Evolutionary conservation across 2,329 filamentous ascomycete genomes (phyloP).

Genomic region (Cladophialophora exuberans): DNA sequence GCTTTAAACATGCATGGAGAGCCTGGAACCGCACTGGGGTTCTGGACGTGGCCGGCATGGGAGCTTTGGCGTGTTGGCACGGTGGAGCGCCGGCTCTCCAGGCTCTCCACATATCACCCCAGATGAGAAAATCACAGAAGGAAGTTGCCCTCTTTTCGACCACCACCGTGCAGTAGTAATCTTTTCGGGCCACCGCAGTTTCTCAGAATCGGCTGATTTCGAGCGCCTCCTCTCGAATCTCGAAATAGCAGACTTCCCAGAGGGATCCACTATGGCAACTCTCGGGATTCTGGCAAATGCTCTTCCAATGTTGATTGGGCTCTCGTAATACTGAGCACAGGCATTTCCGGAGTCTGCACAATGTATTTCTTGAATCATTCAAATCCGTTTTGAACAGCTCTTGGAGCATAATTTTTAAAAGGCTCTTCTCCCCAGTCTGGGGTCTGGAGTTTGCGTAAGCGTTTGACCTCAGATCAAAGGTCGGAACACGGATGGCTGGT

Average conservation of each 20-base stretch:
- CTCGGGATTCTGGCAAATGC: slow-evolving; percentile 9
- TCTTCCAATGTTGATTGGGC: neutral
- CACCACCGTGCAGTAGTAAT: slow-evolving; percentile 2
- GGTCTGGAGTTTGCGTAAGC: too few species aligned
- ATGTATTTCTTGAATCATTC: too few species aligned
- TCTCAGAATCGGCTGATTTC: neutral
- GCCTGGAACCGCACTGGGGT: slow-evolving; percentile 3
- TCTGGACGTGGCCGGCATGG: neutral
- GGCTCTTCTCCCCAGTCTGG: too few species aligned
- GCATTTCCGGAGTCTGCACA: neutral
- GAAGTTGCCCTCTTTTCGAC: neutral
- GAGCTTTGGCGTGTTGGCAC: slow-evolving; percentile 7
- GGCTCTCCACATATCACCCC: slow-evolving; percentile 7
- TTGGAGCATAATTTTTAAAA: neutral
- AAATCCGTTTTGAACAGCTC: neutral
- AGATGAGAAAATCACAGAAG: neutral
- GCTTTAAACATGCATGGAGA: too few species aligned
- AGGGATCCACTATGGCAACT: neutral
- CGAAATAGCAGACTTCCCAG: slow-evolving; percentile 2
- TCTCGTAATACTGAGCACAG: slow-evolving; percentile 9
- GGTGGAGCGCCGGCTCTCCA: too few species aligned
- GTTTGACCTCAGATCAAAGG: neutral
- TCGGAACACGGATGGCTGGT: slow-evolving; percentile 8
- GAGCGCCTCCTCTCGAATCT: slow-evolving; percentile 5
- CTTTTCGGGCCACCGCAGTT: slow-evolving; percentile 9